Percentiles rank a stretch among this genome's conserved stretches.
phyloP scores from a whole-genome alignment of 2,329 filamentous ascomycete species.

The Aureobasidium subglaciale region DNA sequence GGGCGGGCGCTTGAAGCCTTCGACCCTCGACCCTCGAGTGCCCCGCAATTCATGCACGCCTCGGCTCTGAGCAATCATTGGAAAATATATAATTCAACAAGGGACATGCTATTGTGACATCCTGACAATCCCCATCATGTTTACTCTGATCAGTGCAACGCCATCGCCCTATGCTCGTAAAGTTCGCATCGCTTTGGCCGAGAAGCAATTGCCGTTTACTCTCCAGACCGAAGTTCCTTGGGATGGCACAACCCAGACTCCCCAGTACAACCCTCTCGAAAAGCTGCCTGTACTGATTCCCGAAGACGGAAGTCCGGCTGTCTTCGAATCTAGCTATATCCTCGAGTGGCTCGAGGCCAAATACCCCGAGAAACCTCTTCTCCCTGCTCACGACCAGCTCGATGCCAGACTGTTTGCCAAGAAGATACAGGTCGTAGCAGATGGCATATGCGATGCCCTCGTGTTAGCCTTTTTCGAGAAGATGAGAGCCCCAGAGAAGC shows the following conservation, averaged over 20 bases:
- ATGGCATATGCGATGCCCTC: slow-evolving; percentile 33
- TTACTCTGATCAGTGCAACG: slow-evolving; percentile 29
- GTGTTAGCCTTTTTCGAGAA: slow-evolving; percentile 33
- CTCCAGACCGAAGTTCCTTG: slow-evolving; percentile 39
- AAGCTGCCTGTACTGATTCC: slow-evolving; percentile 34
- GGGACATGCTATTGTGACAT: no score
- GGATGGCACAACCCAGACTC: slow-evolving; percentile 34
- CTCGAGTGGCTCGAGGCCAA: slow-evolving; percentile 33
- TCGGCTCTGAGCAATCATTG: neutral
- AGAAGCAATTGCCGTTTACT: slow-evolving; percentile 35
- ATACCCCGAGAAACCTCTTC: slow-evolving; percentile 24
- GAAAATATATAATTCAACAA: neutral
- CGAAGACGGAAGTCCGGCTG: slow-evolving; percentile 22
- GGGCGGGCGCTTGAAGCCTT: no score
- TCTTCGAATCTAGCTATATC: slow-evolving; percentile 34
- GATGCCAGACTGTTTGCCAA: slow-evolving; percentile 28
- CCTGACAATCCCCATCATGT: slow-evolving; percentile 18
- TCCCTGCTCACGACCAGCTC: slow-evolving; percentile 20
- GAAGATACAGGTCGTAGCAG: slow-evolving; percentile 30
- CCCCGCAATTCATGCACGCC: slow-evolving; percentile 3
- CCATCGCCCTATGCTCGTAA: slow-evolving; percentile 37
- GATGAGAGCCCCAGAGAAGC: slow-evolving; percentile 23
- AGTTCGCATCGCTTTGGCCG: slow-evolving; percentile 33
- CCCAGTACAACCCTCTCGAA: slow-evolving; percentile 34
- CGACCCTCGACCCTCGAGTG: neutral